A percentile compares a stretch with the other conserved stretches of the same genome.
These are phyloP conservation scores for Pseudocercospora macadamiae DNA, from an alignment of 2,329 filamentous ascomycete species.

Conservation along the genomic window DNA sequence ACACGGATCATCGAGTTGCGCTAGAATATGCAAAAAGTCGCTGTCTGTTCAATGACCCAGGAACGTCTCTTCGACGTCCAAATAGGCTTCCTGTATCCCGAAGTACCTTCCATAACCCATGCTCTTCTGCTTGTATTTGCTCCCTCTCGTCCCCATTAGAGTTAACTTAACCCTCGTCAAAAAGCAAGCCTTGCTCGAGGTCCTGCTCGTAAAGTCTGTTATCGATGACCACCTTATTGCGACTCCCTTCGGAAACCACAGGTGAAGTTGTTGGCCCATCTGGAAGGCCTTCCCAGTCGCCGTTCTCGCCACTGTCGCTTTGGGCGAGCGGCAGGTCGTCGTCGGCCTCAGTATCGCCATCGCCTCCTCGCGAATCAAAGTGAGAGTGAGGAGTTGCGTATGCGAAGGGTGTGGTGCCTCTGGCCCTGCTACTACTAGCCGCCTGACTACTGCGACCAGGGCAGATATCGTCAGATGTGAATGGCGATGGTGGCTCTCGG, in stretches of 20 bases:
- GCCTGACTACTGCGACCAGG: slow-evolving; percentile 31
- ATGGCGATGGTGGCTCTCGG: slow-evolving; percentile 48
- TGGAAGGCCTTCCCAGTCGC: slow-evolving; percentile 39
- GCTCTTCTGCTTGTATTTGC: slow-evolving; percentile 1
- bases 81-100: slow-evolving; percentile 12
- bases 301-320: slow-evolving; percentile 22
- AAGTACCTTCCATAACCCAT: slow-evolving; percentile 2
- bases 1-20: slow-evolving; percentile 18
- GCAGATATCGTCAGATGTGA: slow-evolving; percentile 38
- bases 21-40: slow-evolving; percentile 14
- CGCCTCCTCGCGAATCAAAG: slow-evolving; percentile 38
- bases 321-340: slow-evolving; percentile 9
- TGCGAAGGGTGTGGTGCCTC: slow-evolving; percentile 62
- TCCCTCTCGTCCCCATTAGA: neutral
- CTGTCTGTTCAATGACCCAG: neutral
- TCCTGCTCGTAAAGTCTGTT: slow-evolving; percentile 19
- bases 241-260: slow-evolving; percentile 7
- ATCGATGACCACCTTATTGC: slow-evolving; percentile 26
- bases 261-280: slow-evolving; percentile 32
- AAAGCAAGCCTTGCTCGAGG: slow-evolving; percentile 25
- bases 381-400: slow-evolving; percentile 74
- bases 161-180: slow-evolving; percentile 26
- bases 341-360: slow-evolving; percentile 32
- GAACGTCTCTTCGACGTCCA: slow-evolving; percentile 6
- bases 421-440: slow-evolving; percentile 47